Base-by-base conservation (phyloP, 176 grass and related monocot genomes). In the Paspalum notatum region DNA sequence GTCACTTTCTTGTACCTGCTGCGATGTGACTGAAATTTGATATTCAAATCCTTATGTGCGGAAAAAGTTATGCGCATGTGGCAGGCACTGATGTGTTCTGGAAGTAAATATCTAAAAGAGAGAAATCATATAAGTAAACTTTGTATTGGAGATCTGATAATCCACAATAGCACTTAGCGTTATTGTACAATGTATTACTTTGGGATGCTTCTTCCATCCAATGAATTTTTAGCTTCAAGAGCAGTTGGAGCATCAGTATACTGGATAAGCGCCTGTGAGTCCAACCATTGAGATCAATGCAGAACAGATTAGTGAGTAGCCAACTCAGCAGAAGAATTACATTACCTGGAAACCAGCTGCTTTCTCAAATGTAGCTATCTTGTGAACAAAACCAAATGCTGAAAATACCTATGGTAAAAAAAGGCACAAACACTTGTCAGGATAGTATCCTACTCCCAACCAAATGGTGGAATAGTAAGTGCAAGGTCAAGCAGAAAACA, bases 351-450 rank as follows among this genome's bases (percentile, higher is more conserved):
- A 98, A 70, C 96, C 95, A 83, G 95, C 95, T 75, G 96, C 91
- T 80, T 98, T 98, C 88, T 98, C 92, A 71, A 99, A 99, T n/a
- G 96, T 99, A 62, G 96, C 96, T 84, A 99, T 93, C 81, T 99
- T 99, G 86, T 95, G 96, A 73, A 99, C 96, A 74, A 91, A 99
- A 5, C 96, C 96, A 82, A 93, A 99, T 59, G 96, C 96, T 40
- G 96, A 99, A 79, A 99, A 99, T 70, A 99, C 96, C 96, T 99
- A 40, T 13, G 42, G 41, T 1, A 70, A 62, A 87, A 87, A 54
- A 16, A 68, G n/a, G 37, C 26, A 52, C 18, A 59, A 42, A 24
- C 10, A 45, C 67, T 73, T 67, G 41, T 41, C 39, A 72, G 32
- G 32, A 81, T 3, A 24, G 13, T 61, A 38, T 16, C 55, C n/a